phyloP scores from a whole-genome alignment of 2,329 filamentous ascomycete genomes.

The Aspergillus ustus region DNA sequence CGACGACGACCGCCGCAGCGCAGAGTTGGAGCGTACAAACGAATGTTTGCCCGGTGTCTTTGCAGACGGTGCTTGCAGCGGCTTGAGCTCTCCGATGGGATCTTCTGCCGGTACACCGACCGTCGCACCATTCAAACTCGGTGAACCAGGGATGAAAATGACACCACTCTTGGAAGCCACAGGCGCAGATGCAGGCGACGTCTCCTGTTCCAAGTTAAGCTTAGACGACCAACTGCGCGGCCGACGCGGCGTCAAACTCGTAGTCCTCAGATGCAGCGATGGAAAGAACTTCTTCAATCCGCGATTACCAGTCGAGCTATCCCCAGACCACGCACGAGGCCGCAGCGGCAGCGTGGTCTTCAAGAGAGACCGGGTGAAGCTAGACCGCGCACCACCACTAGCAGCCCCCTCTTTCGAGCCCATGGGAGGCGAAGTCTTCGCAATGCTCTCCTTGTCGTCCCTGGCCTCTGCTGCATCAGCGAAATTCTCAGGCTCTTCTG shows the following conservation, averaged over 20 bases:
- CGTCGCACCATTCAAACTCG: not conserved
- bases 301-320: slow-evolving; percentile 28
- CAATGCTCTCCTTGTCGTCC: slow-evolving; percentile 5
- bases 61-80: slow-evolving; percentile 27
- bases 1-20: slow-evolving; percentile 67
- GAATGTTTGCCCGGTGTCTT: slow-evolving; percentile 39
- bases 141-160: slow-evolving; percentile 23
- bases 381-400: slow-evolving; percentile 25
- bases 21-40: slow-evolving; percentile 32
- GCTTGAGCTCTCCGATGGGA: slow-evolving; percentile 38
- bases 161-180: slow-evolving; percentile 16
- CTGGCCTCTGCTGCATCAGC: not conserved
- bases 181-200: slow-evolving; percentile 5
- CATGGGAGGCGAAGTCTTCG: slow-evolving; percentile 10
- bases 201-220: slow-evolving; percentile 26
- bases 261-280: slow-evolving; percentile 34
- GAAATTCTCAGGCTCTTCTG: slow-evolving; percentile 38
- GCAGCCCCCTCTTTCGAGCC: not conserved
- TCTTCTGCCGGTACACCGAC: slow-evolving; percentile 30
- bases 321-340: slow-evolving; percentile 43
- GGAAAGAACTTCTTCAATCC: slow-evolving; percentile 43
- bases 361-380: slow-evolving; percentile 41
- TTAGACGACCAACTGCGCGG: slow-evolving; percentile 32
- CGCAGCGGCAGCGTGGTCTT: slow-evolving; percentile 39
- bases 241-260: slow-evolving; percentile 30